Percentiles rank a stretch among this genome's conserved stretches.
Evolutionary conservation across 129 eudicot genomes (phyloP).

Genomic region (Tagetes patula): DNA sequence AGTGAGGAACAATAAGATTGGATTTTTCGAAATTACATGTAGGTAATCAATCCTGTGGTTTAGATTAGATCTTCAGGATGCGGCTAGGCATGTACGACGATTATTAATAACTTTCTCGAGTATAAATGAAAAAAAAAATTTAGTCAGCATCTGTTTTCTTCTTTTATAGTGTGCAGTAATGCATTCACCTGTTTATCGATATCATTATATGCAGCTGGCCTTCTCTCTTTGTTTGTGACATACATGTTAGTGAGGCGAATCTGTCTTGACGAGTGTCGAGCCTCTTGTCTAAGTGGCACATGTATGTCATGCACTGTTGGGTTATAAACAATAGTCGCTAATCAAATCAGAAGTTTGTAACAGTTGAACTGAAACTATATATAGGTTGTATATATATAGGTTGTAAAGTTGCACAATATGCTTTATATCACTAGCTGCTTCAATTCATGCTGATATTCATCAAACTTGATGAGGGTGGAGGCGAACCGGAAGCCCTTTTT

Average conservation of each 20-base stretch:
- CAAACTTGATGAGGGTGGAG: constrained; percentile 39
- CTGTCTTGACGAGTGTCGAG: too few relatives aligned
- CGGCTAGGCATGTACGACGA: constrained; percentile 34
- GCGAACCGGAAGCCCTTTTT: constrained; percentile 52
- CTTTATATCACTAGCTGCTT: neutral
- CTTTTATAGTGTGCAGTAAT: neutral
- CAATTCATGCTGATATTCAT: neutral
- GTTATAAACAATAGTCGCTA: too few relatives aligned
- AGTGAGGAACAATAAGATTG: constrained; percentile 14
- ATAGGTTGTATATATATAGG: neutral
- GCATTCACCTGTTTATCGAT: neutral
- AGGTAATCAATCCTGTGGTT: constrained; percentile 24
- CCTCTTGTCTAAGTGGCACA: too few relatives aligned
- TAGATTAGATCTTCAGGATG: constrained; percentile 24
- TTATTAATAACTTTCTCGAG: constrained; percentile 13
- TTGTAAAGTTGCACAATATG: neutral
- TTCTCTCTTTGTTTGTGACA: too few relatives aligned
- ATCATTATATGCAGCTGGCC: neutral
- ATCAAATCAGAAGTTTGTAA: neutral
- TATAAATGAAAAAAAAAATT: constrained; percentile 15
- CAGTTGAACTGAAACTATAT: neutral
- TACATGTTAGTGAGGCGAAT: too few relatives aligned
- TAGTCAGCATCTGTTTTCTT: neutral
- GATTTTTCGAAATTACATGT: constrained; percentile 18
- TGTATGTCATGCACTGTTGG: too few relatives aligned